phyloP scores from a whole-genome alignment of 441 rosid genomes.

The Aleurites moluccanus region DNA sequence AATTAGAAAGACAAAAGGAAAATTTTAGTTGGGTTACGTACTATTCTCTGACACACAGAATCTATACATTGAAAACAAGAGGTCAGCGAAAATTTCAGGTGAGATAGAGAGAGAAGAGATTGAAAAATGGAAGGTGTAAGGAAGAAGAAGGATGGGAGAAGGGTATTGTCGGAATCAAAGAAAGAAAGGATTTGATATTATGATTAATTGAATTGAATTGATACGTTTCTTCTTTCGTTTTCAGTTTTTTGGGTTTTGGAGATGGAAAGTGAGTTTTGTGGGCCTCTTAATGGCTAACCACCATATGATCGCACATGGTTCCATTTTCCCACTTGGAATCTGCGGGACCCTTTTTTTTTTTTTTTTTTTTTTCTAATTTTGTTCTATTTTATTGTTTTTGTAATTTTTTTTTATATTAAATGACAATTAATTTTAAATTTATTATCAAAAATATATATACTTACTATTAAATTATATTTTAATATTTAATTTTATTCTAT shows the following conservation, averaged over 20 bases:
- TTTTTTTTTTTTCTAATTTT: background rate
- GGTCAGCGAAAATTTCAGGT: conserved; percentile 5
- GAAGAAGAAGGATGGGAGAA: conserved; percentile 25
- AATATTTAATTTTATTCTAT: too few relatives aligned
- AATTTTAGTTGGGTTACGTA: conserved; percentile 11
- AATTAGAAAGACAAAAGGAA: conserved; percentile 25
- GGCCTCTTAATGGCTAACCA: conserved; percentile 52
- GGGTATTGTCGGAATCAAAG: conserved; percentile 18
- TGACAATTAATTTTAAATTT: too few relatives aligned
- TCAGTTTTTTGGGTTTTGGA: conserved; percentile 24
- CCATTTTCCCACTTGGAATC: conserved; percentile 48
- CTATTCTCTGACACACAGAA: conserved; percentile 29
- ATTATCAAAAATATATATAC: too few relatives aligned
- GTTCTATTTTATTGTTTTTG: too few relatives aligned
- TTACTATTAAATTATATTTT: too few relatives aligned
- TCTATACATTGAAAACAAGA: conserved; percentile 22
- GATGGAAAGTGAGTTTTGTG: conserved; percentile 30
- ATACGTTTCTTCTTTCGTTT: conserved; percentile 24
- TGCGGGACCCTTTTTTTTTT: conserved; percentile 24
- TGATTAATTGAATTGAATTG: conserved; percentile 8
- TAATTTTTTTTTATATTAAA: too few relatives aligned
- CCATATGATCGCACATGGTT: conserved; percentile 70
- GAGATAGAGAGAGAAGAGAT: conserved; percentile 32
- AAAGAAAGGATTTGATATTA: background rate
- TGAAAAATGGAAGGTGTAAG: conserved; percentile 42